Percentiles rank a stretch among this genome's conserved stretches.
Conservation (phyloP, 2,329 filamentous ascomycete genomes). For the Xylariaceae sp. region DNA sequence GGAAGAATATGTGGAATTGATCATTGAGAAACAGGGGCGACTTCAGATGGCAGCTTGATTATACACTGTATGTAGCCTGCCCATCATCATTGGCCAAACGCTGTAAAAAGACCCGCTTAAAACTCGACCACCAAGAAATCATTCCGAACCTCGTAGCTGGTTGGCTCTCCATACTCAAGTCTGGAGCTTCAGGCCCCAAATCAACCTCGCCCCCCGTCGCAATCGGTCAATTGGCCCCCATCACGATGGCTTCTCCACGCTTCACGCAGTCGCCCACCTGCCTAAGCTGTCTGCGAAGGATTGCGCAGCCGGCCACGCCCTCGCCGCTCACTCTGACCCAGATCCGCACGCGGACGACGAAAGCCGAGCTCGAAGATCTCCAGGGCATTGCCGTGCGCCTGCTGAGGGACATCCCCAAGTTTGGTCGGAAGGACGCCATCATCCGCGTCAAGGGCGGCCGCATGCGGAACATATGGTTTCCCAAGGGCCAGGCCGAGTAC, state of each 20-base stretch:
- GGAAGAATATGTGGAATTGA: no score
- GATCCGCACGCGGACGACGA: constrained; percentile 35
- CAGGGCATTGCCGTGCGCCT: constrained; percentile 42
- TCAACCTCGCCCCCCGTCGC: not conserved
- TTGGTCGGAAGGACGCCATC: constrained; percentile 37
- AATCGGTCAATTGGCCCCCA: constrained; percentile 7
- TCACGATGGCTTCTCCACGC: constrained; percentile 21
- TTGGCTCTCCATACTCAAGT: constrained; percentile 3
- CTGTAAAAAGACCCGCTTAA: constrained; percentile 13
- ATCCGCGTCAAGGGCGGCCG: constrained; percentile 33
- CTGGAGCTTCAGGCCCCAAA: not conserved
- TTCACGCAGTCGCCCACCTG: constrained; percentile 28
- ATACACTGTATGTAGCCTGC: no score
- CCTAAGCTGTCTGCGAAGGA: constrained; percentile 30
- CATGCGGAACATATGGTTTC: constrained; percentile 34
- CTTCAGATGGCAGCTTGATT: no score
- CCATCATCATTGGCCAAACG: not conserved
- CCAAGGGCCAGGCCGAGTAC: constrained; percentile 31
- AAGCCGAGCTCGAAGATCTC: constrained; percentile 33
- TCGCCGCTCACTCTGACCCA: constrained; percentile 27
- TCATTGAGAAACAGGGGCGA: no score
- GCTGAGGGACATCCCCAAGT: constrained; percentile 37
- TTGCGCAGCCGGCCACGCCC: constrained; percentile 19
- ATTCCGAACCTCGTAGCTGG: constrained; percentile 3
- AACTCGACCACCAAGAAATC: constrained; percentile 16